Base-by-base conservation (phyloP, 371 early-diverging fungal species). In the Rhizomucor pusillus region DNA sequence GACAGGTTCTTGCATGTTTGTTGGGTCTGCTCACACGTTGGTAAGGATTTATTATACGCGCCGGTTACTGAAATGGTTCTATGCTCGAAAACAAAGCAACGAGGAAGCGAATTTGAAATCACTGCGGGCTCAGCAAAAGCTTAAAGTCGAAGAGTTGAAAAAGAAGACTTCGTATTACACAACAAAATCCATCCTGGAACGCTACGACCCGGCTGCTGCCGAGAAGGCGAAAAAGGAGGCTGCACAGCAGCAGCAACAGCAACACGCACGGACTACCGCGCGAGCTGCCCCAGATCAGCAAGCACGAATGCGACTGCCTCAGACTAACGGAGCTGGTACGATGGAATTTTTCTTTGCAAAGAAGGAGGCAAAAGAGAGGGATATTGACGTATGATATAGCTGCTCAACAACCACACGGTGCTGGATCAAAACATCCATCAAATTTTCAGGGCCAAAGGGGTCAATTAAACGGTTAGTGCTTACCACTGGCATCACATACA, bases 161-260 rank as follows among this genome's bases (percentile, higher is more conserved):
- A 90, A 89, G 51, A 93, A 90, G 60, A 90, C 90, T 0, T 81
- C 87, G 3, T 97, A 89, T 65, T 90, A 93, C 57, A 75, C 86
- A 18, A 96, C 97, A 16, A 91, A 93, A 63, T 90, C 80, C 14
- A 73, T 99, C 36, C 69, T 99, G 29, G 97, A 99, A 65, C 81
- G 91, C 52, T 63, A 63, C 49, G 71, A 57, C 59, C 63, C 51
- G 57, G 56, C 47, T 44, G 55, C 56, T 36, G 49, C 44, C 34
- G 48, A 29, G 16, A 47, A 43, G 33, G 50, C 37, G 40, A 51
- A 37, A 14, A 35, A 44, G 19, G 22, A 43, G 39, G 40, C 44
- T 22, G 29, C 43, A 40, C 55, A 52, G 25, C 40, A 33, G 20
- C 52, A 52, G 37, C 51, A 51, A 25, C 16, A 29, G 25, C 34